Percentiles rank a stretch among this genome's conserved stretches.
Evolutionary conservation across 805 yeast genomes (phyloP).

Genomic region (Saccharomycopsis amapae): DNA sequence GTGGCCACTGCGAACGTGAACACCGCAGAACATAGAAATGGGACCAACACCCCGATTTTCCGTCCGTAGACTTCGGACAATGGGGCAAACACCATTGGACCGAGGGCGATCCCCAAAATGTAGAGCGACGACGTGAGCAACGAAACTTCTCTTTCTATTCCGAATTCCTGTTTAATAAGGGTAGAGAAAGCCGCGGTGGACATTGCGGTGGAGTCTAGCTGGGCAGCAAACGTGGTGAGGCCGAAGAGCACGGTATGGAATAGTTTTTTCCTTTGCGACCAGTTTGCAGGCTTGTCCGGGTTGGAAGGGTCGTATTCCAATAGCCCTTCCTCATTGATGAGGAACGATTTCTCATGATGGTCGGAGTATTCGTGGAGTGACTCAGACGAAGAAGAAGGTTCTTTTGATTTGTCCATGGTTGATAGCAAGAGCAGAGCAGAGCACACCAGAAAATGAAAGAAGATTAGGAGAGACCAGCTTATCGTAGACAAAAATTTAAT

Average conservation of each 20-base stretch:
- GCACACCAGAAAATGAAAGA: no score
- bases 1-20: conserved; percentile 57
- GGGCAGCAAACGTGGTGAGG: conserved; percentile 37
- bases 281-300: conserved; percentile 32
- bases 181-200: conserved; percentile 33
- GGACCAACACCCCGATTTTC: conserved; percentile 43
- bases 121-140: conserved; percentile 53
- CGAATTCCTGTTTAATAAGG: conserved; percentile 32
- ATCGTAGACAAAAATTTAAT: no score
- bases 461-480: no score
- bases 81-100: conserved; percentile 63
- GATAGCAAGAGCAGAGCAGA: no score
- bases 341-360: no score
- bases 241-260: conserved; percentile 35
- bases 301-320: background rate
- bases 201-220: conserved; percentile 44
- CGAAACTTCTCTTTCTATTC: conserved; percentile 40
- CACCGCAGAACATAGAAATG: conserved; percentile 40
- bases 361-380: no score
- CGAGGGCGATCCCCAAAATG: conserved; percentile 60
- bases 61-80: conserved; percentile 63
- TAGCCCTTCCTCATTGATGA: background rate
- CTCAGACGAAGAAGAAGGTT: no score
- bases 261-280: conserved; percentile 31
- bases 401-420: no score